Base-by-base conservation (phyloP, 305 asterid species). In the Solanum chacoense region DNA sequence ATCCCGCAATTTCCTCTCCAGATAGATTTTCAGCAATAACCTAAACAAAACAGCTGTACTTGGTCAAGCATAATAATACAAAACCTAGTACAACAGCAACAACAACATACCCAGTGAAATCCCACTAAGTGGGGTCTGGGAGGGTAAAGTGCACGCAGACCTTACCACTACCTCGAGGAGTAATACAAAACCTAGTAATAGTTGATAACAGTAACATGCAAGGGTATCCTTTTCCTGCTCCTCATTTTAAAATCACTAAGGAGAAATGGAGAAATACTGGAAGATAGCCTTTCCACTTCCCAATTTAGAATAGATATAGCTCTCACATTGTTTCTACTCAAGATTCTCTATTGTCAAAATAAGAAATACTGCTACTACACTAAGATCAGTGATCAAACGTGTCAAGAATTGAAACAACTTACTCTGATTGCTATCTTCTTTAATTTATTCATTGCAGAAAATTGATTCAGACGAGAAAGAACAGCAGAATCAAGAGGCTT, bases 401-500 rank as follows among this genome's bases (percentile, higher is more conserved):
- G 11, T 71, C 71, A 50, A 80, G 35, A 88, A 81, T 20, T 71
- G 59, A 36, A 88, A 74, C 84, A 89, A 79, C 93, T 88, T 91
- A 96, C 99, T 91, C 96, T 94, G 85, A 96, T 94, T 63, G 98
- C 98, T 87, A 95, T 95, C 95, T 96, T 96, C 93, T 96, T 96
- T 91, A 96, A 94, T 92, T 93, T 95, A 94, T 95, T 94, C 98
- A 94, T 95, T 14, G 98, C 99, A 26, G 96, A 95, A 89, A 96
- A 96, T 90, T 96, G 98, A 93, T 94, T 96, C 90, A 96, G 88
- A n/a, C 98, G 97, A 79, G 92, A 90, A 73, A 95, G 88, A 90
- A 96, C 98, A 74, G 98, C 99, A 84, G 98, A 95, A 92, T 95
- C 98, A 81, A 96, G 98, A 89, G 99, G 98, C 90, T 90, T 95